Base-by-base conservation (phyloP, 495 filamentous ascomycete species). In the Talaromyces proteolyticus region DNA sequence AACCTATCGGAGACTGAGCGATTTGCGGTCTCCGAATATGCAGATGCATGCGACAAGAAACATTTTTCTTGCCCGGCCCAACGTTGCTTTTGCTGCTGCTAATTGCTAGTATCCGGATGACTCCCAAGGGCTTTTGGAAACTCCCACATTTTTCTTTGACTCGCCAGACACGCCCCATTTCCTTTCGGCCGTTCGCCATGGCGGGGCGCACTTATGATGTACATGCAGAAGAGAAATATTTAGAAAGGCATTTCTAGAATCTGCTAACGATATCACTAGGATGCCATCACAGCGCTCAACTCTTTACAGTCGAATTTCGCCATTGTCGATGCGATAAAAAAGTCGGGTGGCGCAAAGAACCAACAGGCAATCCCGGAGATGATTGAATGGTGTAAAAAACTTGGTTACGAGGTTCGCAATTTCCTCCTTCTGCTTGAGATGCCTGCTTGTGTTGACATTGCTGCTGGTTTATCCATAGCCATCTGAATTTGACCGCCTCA, bases 211-310 rank as follows among this genome's bases (percentile, higher is more conserved):
- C 47, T 17, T 49, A 49, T 20, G 47, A 41, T 19, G 47, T 49
- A 36, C 8, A 14, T 34, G 8, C 2, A 34, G 4, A 8, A 29
- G 12, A 14, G 8, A 1, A 8, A 24, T 47, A 7, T 16, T 7
- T 26, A 45, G 36, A 41, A 22, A 21, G 38, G 16, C 6, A 20
- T 19, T 10, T 16, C 18, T 49, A 18, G 29, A 4, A 2, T n/a
- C 47, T 57, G 49, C 51, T 19, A n/a, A 41, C 8, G 29, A 17
- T 23, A 34, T 20, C 18, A 41, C 18, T 20, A 75, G 71, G 88
- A 88, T 69, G 93, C 93, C 16, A 81, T 98, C 51, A 73, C 84
- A 47, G 79, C 88, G 21, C 83, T 98, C 63, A 98, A 98, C 62
- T 83, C 88, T 16, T 75, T 96, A 26, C 93, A 97, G 60, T 88